Conservation (phyloP, 371 early-diverging fungal species). For the Rhizomucor miehei region DNA sequence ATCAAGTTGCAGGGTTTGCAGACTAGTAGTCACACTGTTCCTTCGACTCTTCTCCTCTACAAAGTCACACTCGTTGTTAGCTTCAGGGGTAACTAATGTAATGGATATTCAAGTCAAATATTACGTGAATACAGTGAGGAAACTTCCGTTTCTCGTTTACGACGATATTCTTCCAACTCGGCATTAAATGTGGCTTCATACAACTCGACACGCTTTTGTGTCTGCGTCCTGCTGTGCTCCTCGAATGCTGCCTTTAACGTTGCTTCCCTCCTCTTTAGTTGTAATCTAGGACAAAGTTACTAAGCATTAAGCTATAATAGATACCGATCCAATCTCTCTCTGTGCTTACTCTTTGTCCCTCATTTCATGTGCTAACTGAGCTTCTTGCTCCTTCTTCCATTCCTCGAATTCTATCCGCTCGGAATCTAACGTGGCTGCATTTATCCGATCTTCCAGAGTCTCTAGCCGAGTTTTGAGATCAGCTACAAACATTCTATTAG, state of each 20-base stretch:
- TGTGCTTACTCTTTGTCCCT: conserved; percentile 19
- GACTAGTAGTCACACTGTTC: conserved; percentile 9
- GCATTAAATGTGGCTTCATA: conserved; percentile 47
- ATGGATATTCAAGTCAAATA: neutral
- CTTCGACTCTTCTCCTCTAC: conserved; percentile 2
- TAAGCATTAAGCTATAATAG: conserved; percentile 1
- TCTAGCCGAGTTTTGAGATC: conserved; percentile 12
- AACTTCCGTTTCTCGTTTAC: conserved; percentile 37
- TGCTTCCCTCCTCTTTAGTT: conserved; percentile 20
- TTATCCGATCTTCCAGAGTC: conserved; percentile 21
- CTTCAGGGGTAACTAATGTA: no score
- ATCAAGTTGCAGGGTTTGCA: conserved; percentile 23
- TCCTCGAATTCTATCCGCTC: conserved; percentile 28
- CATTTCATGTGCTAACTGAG: conserved; percentile 4
- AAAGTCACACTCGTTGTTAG: no score
- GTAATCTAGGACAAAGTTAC: conserved; percentile 6
- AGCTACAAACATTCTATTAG: conserved; percentile 12
- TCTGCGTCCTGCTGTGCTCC: conserved; percentile 27
- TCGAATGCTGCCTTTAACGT: conserved; percentile 26
- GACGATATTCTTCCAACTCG: conserved; percentile 41
- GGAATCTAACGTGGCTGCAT: conserved; percentile 17
- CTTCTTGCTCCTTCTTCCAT: conserved; percentile 31
- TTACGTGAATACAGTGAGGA: conserved; percentile 39
- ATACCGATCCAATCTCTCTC: neutral
- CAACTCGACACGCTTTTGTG: conserved; percentile 31